Evolutionary conservation across 352 stramenopile genomes (phyloP).

Genomic region (Phytophthora fragariaefolia): DNA sequence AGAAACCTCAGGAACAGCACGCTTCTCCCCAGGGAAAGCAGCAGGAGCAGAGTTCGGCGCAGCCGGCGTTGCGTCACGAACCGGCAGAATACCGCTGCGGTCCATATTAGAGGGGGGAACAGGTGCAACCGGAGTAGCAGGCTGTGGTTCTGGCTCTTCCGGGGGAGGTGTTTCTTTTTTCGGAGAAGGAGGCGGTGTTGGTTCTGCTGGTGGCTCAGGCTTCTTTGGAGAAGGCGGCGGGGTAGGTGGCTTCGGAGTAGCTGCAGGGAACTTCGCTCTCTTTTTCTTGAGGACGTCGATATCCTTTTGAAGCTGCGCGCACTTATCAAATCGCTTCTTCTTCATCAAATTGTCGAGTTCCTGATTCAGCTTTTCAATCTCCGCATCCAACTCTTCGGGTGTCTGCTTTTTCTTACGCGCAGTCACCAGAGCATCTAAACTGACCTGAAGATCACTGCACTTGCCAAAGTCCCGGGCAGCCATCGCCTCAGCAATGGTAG

Average conservation of each 20-base stretch:
- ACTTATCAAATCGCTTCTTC: constrained; percentile 89
- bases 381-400: constrained; percentile 78
- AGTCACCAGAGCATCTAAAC: constrained; percentile 71
- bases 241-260: constrained; percentile 37
- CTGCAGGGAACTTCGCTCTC: constrained; percentile 59
- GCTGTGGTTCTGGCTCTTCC: constrained; percentile 22
- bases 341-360: constrained; percentile 77
- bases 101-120: constrained; percentile 44
- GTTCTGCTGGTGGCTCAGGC: constrained; percentile 37
- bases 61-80: constrained; percentile 15
- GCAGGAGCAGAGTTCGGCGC: constrained; percentile 59
- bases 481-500: constrained; percentile 78
- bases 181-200: constrained; percentile 30
- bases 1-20: constrained; percentile 9
- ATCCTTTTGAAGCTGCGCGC: constrained; percentile 82
- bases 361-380: constrained; percentile 76
- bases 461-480: constrained; percentile 80
- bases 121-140: constrained; percentile 17
- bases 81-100: constrained; percentile 31
- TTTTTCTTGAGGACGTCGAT: constrained; percentile 84
- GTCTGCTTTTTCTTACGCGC: constrained; percentile 90
- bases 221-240: constrained; percentile 43
- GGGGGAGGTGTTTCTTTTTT: constrained; percentile 27
- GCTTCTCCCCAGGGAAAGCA: constrained; percentile 48
- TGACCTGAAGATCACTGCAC: constrained; percentile 71